Conservation (phyloP, 2,329 filamentous ascomycete species). For the Orbilia javanica region DNA sequence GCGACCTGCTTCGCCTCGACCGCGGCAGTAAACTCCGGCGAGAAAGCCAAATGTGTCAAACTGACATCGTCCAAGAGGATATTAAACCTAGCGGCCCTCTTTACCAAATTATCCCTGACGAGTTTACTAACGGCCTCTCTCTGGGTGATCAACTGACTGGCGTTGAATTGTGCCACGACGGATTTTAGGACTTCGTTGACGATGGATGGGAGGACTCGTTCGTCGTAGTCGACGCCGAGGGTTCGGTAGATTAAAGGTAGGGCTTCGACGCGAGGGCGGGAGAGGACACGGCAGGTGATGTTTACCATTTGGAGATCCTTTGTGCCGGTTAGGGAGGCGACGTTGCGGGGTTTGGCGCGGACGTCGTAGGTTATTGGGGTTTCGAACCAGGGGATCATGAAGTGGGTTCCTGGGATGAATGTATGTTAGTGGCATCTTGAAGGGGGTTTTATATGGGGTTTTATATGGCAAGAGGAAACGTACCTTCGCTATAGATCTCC, state of each 20-base stretch:
- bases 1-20: conserved; percentile 81
- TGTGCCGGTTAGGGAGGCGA: conserved; percentile 95
- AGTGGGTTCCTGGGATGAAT: conserved; percentile 78
- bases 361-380: conserved; percentile 97
- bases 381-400: conserved; percentile 96
- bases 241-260: conserved; percentile 98
- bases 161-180: conserved; percentile 98
- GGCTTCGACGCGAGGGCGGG: conserved; percentile 85
- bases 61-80: conserved; percentile 98
- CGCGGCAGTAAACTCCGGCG: conserved; percentile 79
- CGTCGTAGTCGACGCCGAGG: conserved; percentile 94
- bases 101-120: conserved; percentile 91
- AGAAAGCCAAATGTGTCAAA: conserved; percentile 84
- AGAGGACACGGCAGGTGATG: conserved; percentile 99
- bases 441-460: not conserved
- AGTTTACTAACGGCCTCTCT: conserved; percentile 94
- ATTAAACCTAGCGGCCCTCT: conserved; percentile 94
- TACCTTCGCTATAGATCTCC: conserved; percentile 96
- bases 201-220: conserved; percentile 94
- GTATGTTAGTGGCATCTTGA: not conserved
- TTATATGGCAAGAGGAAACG: not conserved
- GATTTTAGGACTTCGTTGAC: conserved; percentile 99
- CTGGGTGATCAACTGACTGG: conserved; percentile 97
- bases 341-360: conserved; percentile 95
- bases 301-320: conserved; percentile 99